phyloP scores from a whole-genome alignment of 164 flowering plant species.

The Platanus orientalis region DNA sequence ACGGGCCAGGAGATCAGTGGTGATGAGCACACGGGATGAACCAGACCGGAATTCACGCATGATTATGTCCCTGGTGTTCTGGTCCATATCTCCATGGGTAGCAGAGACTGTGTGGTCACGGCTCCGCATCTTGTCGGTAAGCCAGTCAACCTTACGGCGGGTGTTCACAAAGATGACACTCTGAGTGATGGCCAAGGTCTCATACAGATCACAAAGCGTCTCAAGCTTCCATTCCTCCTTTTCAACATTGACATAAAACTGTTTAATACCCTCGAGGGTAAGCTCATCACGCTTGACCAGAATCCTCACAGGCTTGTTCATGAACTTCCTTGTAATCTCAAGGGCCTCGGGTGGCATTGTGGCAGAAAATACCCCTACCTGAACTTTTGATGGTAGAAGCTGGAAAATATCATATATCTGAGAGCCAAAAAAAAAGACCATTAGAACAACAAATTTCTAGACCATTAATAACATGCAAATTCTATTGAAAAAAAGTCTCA shows the following conservation, averaged over 20 bases:
- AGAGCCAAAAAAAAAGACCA: neutral
- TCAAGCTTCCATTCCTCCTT: slow-evolving; percentile 54
- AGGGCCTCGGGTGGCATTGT: slow-evolving; percentile 77
- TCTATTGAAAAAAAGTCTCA: no score
- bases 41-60: slow-evolving; percentile 72
- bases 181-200: slow-evolving; percentile 52
- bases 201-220: slow-evolving; percentile 49
- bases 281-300: slow-evolving; percentile 68
- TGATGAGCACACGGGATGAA: slow-evolving; percentile 62
- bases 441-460: neutral
- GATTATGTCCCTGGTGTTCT: slow-evolving; percentile 58
- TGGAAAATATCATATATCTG: slow-evolving; percentile 71
- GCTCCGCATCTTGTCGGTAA: slow-evolving; percentile 62
- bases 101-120: slow-evolving; percentile 72
- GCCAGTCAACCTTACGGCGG: slow-evolving; percentile 61
- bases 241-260: slow-evolving; percentile 45
- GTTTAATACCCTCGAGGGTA: slow-evolving; percentile 57
- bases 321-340: slow-evolving; percentile 62
- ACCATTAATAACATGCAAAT: no score
- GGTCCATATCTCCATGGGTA: slow-evolving; percentile 77
- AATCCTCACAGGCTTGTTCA: slow-evolving; percentile 72
- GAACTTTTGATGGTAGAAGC: slow-evolving; percentile 52
- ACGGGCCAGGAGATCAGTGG: slow-evolving; percentile 68
- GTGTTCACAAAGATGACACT: slow-evolving; percentile 59
- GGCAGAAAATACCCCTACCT: slow-evolving; percentile 67